Evolutionary conservation across 257 asterid species (phyloP).

Genomic region (Solanum phureja): DNA sequence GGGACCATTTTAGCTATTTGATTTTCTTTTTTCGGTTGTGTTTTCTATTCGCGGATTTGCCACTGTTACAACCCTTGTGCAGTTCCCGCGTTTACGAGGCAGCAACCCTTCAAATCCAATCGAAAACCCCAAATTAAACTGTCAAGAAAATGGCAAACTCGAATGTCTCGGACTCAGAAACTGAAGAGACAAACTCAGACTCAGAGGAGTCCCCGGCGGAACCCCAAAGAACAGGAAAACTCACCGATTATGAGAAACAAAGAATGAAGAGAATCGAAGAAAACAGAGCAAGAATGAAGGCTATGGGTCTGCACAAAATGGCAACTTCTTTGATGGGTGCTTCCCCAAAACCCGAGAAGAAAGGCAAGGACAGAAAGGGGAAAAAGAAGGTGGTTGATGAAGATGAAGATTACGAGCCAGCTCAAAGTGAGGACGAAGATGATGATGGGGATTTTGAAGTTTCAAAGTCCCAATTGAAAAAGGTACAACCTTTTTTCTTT

Average conservation of each 20-base stretch:
- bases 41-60: not conserved
- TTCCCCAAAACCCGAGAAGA: slow-evolving; percentile 26
- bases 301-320: slow-evolving; percentile 71
- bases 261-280: slow-evolving; percentile 79
- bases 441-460: slow-evolving; percentile 13
- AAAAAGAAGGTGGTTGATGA: slow-evolving; percentile 47
- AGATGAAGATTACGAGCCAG: slow-evolving; percentile 77
- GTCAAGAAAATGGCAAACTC: slow-evolving; percentile 17
- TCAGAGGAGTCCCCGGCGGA: slow-evolving; percentile 30
- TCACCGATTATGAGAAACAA: slow-evolving; percentile 58
- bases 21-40: not conserved
- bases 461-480: slow-evolving; percentile 29
- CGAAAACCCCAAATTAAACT: not conserved
- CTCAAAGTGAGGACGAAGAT: slow-evolving; percentile 45
- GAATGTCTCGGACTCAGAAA: slow-evolving; percentile 27
- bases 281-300: slow-evolving; percentile 72
- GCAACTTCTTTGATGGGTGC: slow-evolving; percentile 43
- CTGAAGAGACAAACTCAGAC: slow-evolving; percentile 21
- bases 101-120: not conserved
- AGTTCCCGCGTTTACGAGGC: not conserved
- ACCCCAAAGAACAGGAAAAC: slow-evolving; percentile 14
- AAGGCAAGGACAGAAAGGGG: slow-evolving; percentile 33
- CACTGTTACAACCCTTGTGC: not conserved
- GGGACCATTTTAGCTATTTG: not conserved
- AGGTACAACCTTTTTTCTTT: slow-evolving; percentile 25